Evolutionary conservation across 2,329 filamentous ascomycete genomes (phyloP).

Genomic region (Penicillium hordei): DNA sequence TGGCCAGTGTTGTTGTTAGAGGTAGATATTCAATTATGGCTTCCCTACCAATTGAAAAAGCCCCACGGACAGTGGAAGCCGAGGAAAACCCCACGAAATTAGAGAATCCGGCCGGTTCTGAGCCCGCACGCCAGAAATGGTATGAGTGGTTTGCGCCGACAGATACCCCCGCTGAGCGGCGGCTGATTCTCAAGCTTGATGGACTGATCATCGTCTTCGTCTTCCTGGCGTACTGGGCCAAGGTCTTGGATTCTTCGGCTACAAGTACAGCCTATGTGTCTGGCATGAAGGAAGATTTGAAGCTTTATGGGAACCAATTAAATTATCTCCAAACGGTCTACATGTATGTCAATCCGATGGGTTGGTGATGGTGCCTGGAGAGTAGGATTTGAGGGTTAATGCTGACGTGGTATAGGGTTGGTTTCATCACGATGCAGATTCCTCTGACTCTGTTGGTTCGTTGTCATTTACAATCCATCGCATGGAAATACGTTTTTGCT

Average conservation of each 20-base stretch:
- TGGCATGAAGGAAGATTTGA: constrained; percentile 25
- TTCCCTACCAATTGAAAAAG: constrained; percentile 10
- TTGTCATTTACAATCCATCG: background rate
- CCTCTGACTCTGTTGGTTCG: constrained; percentile 19
- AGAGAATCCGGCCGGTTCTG: background rate
- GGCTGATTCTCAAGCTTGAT: constrained; percentile 22
- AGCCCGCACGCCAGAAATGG: constrained; percentile 17
- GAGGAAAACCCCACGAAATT: background rate
- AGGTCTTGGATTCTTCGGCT: constrained; percentile 22
- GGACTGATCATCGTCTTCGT: constrained; percentile 22
- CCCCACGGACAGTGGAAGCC: background rate
- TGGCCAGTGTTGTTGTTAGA: background rate
- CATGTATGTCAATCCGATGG: constrained; percentile 9
- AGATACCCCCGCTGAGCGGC: constrained; percentile 19
- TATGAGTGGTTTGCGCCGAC: constrained; percentile 22
- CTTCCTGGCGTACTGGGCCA: constrained; percentile 21
- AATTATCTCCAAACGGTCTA: constrained; percentile 26
- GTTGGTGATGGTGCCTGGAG: background rate
- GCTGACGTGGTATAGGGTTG: constrained; percentile 12
- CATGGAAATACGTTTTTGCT: background rate
- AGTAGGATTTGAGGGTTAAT: background rate
- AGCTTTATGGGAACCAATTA: constrained; percentile 23
- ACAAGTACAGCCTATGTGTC: constrained; percentile 26
- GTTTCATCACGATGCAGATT: constrained; percentile 23
- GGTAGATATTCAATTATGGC: background rate